Evolutionary conservation across 208 protist species (phyloP).

Genomic region (Acanthamoeba comandoni): DNA sequence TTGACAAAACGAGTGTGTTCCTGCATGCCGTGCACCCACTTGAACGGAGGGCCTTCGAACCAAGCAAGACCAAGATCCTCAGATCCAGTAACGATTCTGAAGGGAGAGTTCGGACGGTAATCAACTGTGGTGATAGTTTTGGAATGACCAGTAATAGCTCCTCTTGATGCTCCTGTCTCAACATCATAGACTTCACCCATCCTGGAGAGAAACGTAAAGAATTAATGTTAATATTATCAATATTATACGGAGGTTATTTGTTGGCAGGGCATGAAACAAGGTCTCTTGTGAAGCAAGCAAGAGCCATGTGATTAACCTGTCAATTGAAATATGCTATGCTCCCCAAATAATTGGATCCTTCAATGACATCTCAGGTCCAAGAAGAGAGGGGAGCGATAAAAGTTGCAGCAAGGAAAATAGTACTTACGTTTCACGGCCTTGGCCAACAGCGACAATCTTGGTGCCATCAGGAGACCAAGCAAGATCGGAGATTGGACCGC

Average conservation of each 20-base stretch:
- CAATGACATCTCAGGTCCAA: slow-evolving; percentile 83
- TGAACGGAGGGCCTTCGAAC: slow-evolving; percentile 73
- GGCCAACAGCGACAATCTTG: slow-evolving; percentile 88
- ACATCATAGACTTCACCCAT: slow-evolving; percentile 56
- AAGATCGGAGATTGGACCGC: slow-evolving; percentile 86
- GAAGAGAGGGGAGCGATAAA: neutral
- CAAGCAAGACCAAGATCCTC: slow-evolving; percentile 85
- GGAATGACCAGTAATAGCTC: slow-evolving; percentile 87
- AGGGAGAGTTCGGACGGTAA: slow-evolving; percentile 87
- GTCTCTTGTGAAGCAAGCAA: too few species aligned
- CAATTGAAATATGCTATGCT: too few species aligned
- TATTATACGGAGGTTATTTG: too few species aligned
- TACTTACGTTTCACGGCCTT: slow-evolving; percentile 83
- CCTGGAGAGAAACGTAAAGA: neutral
- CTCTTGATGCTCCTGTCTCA: slow-evolving; percentile 86
- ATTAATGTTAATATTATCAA: neutral
- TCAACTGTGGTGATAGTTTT: slow-evolving; percentile 85
- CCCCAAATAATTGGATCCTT: too few species aligned
- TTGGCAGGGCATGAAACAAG: too few species aligned
- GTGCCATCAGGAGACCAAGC: slow-evolving; percentile 88
- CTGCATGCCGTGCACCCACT: slow-evolving; percentile 47
- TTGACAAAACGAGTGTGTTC: slow-evolving; percentile 87
- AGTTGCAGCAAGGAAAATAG: neutral
- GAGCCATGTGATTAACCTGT: too few species aligned
- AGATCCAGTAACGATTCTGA: slow-evolving; percentile 85